A percentile compares a stretch with the other conserved stretches of the same genome.
These are phyloP conservation scores for Phytophthora tubulina DNA, from an alignment of 352 stramenopile genomes.

Conservation along the genomic window DNA sequence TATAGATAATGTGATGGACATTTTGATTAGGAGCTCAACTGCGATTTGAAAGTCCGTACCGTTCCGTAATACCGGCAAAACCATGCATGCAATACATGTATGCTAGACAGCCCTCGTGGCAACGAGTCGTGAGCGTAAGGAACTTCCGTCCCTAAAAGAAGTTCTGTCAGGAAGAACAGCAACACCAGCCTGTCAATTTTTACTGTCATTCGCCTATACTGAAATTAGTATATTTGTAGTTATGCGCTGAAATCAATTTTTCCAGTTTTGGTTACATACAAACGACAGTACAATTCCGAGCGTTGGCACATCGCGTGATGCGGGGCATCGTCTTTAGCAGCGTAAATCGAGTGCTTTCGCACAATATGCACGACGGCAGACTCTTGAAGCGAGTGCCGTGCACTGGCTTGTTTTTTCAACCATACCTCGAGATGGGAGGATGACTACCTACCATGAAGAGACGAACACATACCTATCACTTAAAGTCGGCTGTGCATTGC, in stretches of 20 bases:
- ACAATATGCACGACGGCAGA: conserved; percentile 1
- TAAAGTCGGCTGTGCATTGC: no score
- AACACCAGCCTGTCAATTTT: neutral
- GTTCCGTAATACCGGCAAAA: neutral
- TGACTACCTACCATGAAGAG: neutral
- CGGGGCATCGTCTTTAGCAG: conserved; percentile 25
- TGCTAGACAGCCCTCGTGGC: no score
- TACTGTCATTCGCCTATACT: neutral
- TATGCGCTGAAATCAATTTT: conserved; percentile 6
- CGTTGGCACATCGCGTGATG: neutral
- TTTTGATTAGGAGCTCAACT: neutral
- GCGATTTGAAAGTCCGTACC: neutral
- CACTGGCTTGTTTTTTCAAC: conserved; percentile 29
- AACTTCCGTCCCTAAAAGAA: no score
- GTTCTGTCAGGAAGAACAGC: neutral
- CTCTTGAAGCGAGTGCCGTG: conserved; percentile 13
- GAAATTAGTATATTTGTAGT: conserved; percentile 1
- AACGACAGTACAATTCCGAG: neutral
- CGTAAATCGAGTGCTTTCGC: neutral
- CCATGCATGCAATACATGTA: no score
- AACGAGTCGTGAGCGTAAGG: no score
- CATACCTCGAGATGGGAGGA: conserved; percentile 14
- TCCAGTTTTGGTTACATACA: conserved; percentile 17
- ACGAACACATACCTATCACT: neutral
- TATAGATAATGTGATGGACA: no score